phyloP scores from a whole-genome alignment of 2,329 filamentous ascomycete species.

The Tolypocladium endophyticum region DNA sequence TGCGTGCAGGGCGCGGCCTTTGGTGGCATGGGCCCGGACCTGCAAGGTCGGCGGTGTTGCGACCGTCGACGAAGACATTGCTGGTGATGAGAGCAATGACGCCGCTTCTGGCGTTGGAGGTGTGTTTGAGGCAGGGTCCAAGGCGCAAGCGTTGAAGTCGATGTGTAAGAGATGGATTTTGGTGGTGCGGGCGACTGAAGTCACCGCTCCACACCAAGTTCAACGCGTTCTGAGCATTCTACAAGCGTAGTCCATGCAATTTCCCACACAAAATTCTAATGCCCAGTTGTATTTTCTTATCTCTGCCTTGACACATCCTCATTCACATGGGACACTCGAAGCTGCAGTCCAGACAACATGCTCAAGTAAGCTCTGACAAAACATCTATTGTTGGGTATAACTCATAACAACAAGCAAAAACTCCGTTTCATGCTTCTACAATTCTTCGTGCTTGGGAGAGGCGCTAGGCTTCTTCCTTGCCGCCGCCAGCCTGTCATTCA shows the following conservation, averaged over 20 bases:
- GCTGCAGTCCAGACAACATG: not conserved
- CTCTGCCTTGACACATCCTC: not conserved
- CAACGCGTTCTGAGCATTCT: not conserved
- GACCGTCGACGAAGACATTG: not conserved
- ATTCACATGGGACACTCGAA: not conserved
- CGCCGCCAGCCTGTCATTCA: conserved; percentile 23
- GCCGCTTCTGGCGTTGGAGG: not conserved
- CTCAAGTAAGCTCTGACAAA: not conserved
- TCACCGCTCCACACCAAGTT: not conserved
- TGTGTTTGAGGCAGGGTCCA: not conserved
- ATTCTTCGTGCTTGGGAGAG: conserved; percentile 15
- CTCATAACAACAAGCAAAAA: not conserved
- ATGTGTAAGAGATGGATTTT: not conserved
- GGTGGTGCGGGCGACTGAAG: not conserved
- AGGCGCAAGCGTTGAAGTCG: not conserved
- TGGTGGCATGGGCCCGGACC: conserved; percentile 17
- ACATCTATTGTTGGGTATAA: not conserved
- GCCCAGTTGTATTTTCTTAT: not conserved
- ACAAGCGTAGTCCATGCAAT: not conserved
- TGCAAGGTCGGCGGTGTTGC: conserved; percentile 9
- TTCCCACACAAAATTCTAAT: too few species aligned
- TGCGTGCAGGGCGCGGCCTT: conserved; percentile 36
- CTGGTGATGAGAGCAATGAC: not conserved
- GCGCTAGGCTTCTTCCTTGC: conserved; percentile 17
- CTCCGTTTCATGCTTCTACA: conserved; percentile 16